Base-by-base conservation (phyloP, 1,139 yeast species). In the Geotrichum europaeum region DNA sequence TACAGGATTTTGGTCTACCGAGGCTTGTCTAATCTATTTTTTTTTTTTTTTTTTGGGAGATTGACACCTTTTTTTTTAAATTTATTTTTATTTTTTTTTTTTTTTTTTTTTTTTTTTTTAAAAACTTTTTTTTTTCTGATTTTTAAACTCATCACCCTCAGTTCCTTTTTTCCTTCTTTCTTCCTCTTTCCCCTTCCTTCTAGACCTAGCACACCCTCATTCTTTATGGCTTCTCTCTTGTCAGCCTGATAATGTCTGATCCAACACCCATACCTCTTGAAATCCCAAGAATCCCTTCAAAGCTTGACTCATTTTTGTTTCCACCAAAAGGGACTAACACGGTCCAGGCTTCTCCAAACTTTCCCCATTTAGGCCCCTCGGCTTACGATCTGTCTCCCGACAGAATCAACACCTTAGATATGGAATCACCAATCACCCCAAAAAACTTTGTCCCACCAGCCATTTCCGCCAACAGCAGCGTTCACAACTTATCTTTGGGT, bases 211-310 rank as follows among this genome's bases (percentile, higher is more conserved):
- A 53, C 6, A 25, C 24, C 18, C 25, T 53, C 36, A 20, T 3
- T 24, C 9, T 32, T n/a, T 12, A 32, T 49, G n/a, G 24, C 25
- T 13, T 51, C 32, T 13, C 24, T n/a, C 22, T 15, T 28, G 12
- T 24, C 51, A 10, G 32, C 20, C 22, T 49, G 51, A 51, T 30
- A 20, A 51, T 36, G 55, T 24, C 43, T 9, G 22, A 32, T 47
- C 61, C 61, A 9, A 58, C 63, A 5, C 63, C 63, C 2, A 60
- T 57, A 7, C 63, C 63, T 24, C 51, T 36, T 4, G 60, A 56
- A 13, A 61, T 61, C n/a, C 63, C 63, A 1, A 53, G 63, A 30
- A 61, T 61, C 52, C 63, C 63, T 15, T 57, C 63, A 12, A 54
- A 56, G 13, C 55, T 61, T 25, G 58, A 61, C 34, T 34, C 50